phyloP scores from a whole-genome alignment of 768 basidiomycete genomes.

The Mycena indigotica region DNA sequence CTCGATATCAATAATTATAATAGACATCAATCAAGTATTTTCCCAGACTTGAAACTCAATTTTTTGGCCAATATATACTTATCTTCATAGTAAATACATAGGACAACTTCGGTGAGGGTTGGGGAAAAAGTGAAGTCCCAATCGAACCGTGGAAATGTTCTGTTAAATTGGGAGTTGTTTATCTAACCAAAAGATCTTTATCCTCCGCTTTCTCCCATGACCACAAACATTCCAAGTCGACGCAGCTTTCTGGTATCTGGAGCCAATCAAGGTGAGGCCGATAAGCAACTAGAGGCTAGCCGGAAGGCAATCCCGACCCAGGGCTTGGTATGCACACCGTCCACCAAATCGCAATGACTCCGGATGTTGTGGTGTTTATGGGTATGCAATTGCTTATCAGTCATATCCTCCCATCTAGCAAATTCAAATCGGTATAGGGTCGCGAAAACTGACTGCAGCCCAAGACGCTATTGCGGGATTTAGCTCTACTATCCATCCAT shows the following conservation, averaged over 20 bases:
- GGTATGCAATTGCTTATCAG: background rate
- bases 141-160: too few relatives aligned
- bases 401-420: background rate
- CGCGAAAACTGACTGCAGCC: slow-evolving; percentile 7
- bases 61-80: too few relatives aligned
- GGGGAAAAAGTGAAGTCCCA: too few relatives aligned
- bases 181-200: too few relatives aligned
- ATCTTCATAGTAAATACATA: too few relatives aligned
- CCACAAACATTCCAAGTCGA: background rate
- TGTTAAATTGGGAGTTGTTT: too few relatives aligned
- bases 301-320: background rate
- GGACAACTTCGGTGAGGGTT: too few relatives aligned
- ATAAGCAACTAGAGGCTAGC: background rate
- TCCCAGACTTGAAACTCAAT: too few relatives aligned
- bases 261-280: slow-evolving; percentile 11
- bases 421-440: background rate
- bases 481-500: slow-evolving; percentile 1
- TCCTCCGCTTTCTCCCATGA: background rate
- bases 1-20: too few relatives aligned
- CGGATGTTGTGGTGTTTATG: slow-evolving; percentile 14
- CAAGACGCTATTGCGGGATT: slow-evolving; percentile 9
- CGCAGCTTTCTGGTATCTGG: slow-evolving; percentile 12
- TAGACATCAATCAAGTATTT: too few relatives aligned
- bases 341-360: slow-evolving; percentile 4
- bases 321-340: slow-evolving; percentile 13